phyloP scores from a whole-genome alignment of 2,329 filamentous ascomycete species.

The Periglandula ipomoeae region DNA sequence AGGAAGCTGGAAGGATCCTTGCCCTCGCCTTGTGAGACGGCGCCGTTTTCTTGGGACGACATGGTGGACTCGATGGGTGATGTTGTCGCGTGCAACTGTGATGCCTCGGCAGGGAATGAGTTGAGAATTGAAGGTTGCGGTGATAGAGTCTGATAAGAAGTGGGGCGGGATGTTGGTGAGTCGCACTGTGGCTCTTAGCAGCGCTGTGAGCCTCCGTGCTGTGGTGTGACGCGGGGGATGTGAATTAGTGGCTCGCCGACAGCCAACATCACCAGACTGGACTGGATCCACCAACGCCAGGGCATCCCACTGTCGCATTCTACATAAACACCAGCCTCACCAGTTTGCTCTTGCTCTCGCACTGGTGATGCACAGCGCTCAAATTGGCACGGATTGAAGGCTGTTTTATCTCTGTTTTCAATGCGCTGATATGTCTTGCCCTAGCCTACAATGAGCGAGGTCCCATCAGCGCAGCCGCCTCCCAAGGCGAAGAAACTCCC shows the following conservation, averaged over 20 bases:
- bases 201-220: too few relatives aligned
- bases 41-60: conserved; percentile 55
- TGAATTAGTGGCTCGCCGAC: not conserved
- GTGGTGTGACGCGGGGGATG: too few relatives aligned
- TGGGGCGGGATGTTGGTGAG: not conserved
- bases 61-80: not conserved
- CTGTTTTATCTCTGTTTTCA: not conserved
- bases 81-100: not conserved
- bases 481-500: conserved; percentile 33
- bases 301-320: not conserved
- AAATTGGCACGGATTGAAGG: not conserved
- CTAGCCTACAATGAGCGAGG: conserved; percentile 22
- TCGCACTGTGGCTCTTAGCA: not conserved
- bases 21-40: conserved; percentile 55
- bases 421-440: not conserved
- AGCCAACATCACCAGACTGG: not conserved
- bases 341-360: not conserved
- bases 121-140: not conserved
- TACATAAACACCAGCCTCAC: not conserved
- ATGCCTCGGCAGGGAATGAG: not conserved
- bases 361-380: not conserved
- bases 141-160: not conserved
- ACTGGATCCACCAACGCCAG: not conserved
- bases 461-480: conserved; percentile 14
- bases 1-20: conserved; percentile 92